Evolutionary conservation across 2,329 filamentous ascomycete genomes (phyloP), one percentile per base, ranked within the genome.

Genomic region (Xylaria hypoxylon): DNA sequence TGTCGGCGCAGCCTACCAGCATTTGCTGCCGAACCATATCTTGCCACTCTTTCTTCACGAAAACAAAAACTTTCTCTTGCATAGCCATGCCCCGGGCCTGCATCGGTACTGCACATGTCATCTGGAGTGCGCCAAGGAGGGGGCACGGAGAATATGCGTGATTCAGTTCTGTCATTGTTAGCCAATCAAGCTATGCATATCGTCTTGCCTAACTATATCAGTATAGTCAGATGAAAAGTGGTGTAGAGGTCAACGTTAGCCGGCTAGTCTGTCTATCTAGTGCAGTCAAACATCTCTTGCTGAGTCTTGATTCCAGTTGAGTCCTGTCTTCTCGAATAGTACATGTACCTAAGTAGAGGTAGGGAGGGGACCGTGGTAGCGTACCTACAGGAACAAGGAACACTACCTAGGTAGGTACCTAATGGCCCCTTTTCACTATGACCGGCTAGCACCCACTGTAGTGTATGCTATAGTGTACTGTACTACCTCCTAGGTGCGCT

Each of bases 1-100:
- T 67, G 53, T 64, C 56, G 59, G 56, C 40, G 64, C 60, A 64
- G 60, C 55, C 48, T 55, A 60, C 42, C 38, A 56, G 59, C 35
- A 55, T 40, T 42, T 26, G 35, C 40, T 26, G 55, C 40, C 38
- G 22, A 47, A 28, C n/a, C n/a, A 11, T 33, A 28, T 50, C 42
- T 57, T 50, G 58, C 60, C 60, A 56, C 55, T 33, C 33, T 4
- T 59, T 44, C 10, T 59, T 44, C 48, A 42, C 55, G 35, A 59
- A 59, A 50, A 59, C 22, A 19, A 59, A 33, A 24, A 50, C 33
- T 55, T 47, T 48, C 44, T 38, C 52, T 51, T 47, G 31, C 40
- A 33, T 53, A 24, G 47, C 33, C 58, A 48, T 66, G 55, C 55
- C 19, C 52, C 35, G 22, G 22, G 5, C 38, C 17, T 64, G 61